A percentile compares a stretch with the other conserved stretches of the same genome.
phyloP scores from a whole-genome alignment of 1,284 basidiomycete species.

The Apiotrichum veenhuisii region DNA sequence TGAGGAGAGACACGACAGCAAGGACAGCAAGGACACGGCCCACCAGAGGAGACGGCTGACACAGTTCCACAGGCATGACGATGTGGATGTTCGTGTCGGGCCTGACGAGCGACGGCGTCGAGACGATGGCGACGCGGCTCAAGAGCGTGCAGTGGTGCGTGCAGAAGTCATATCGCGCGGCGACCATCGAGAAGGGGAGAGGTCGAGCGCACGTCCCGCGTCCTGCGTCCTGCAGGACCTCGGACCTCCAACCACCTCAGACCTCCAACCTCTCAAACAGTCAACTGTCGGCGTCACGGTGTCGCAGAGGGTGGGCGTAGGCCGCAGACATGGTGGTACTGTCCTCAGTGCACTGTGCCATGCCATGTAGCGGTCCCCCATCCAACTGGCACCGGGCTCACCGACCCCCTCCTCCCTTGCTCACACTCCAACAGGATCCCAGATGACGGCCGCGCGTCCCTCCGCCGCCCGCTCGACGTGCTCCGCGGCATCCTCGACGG shows the following conservation, averaged over 20 bases:
- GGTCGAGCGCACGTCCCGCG: background rate
- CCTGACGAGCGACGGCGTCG: slow-evolving; percentile 2
- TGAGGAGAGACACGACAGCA: background rate
- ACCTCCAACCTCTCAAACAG: too few species aligned
- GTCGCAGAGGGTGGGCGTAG: too few species aligned
- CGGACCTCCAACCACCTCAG: too few species aligned
- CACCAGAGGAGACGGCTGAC: background rate
- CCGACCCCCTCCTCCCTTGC: too few species aligned
- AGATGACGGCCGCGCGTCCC: slow-evolving; percentile 2
- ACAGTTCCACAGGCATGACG: slow-evolving; percentile 1
- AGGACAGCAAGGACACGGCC: background rate
- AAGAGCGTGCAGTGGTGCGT: slow-evolving; percentile 8
- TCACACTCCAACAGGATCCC: slow-evolving; percentile 4
- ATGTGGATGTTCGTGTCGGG: slow-evolving; percentile 12
- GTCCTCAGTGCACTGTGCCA: too few species aligned
- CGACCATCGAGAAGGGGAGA: background rate
- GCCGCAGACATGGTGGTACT: too few species aligned
- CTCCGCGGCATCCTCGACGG: slow-evolving; percentile 9
- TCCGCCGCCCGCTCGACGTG: slow-evolving; percentile 11
- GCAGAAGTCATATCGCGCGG: background rate
- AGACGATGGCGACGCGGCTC: slow-evolving; percentile 5
- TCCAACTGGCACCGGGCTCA: too few species aligned
- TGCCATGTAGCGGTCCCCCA: too few species aligned
- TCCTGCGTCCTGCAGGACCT: too few species aligned
- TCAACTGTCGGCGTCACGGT: too few species aligned